These are phyloP conservation scores for Microdochium nivale DNA, from an alignment of 2,329 filamentous ascomycete species.

Conservation along the genomic window DNA sequence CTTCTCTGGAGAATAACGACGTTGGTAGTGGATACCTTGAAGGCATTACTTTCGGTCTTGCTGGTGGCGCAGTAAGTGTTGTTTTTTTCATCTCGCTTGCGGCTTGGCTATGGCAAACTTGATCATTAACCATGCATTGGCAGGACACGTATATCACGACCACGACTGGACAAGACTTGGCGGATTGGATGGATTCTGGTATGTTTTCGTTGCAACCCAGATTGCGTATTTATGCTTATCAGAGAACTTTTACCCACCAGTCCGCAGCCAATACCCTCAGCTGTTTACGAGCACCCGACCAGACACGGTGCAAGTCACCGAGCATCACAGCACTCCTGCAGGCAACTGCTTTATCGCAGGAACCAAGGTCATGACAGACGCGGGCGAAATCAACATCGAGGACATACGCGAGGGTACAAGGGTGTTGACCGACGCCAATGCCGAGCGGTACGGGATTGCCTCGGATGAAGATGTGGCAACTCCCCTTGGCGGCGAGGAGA, in stretches of 20 bases:
- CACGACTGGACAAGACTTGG: not conserved
- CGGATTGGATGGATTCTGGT: not conserved
- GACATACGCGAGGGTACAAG: not conserved
- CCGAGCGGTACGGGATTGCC: not conserved
- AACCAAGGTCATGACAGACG: not conserved
- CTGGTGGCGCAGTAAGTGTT: not conserved
- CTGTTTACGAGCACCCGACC: not conserved
- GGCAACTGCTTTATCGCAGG: not conserved
- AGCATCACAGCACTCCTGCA: not conserved
- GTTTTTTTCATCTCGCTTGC: not conserved
- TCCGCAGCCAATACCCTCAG: not conserved
- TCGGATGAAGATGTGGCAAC: not conserved
- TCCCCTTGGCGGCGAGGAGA: not conserved
- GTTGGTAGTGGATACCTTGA: not conserved
- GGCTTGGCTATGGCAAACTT: no score
- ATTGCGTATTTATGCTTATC: no score
- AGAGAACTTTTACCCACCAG: not conserved
- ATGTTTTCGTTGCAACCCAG: no score
- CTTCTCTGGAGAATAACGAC: not conserved
- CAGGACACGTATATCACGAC: not conserved
- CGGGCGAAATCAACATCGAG: not conserved
- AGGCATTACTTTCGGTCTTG: not conserved
- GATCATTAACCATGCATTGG: not conserved
- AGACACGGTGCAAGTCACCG: not conserved
- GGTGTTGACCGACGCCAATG: not conserved